phyloP scores from a whole-genome alignment of 768 basidiomycete species.

The Agaricus sinodeliciosus region DNA sequence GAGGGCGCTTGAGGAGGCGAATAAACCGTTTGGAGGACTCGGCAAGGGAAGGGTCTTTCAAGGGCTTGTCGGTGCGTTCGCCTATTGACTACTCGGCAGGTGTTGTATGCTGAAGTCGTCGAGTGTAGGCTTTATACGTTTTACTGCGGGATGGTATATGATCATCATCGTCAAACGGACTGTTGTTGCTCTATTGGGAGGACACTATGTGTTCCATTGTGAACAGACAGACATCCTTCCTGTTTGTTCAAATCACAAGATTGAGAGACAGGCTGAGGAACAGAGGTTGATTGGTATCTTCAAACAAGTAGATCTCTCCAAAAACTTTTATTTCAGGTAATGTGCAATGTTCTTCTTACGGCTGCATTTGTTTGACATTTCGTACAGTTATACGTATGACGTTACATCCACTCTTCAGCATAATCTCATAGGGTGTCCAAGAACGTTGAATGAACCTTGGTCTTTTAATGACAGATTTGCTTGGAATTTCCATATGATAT shows the following conservation, averaged over 20 bases:
- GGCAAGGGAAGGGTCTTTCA: constrained; percentile 75
- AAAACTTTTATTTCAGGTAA: constrained; percentile 99
- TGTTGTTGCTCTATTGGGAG: constrained; percentile 89
- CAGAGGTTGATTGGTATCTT: constrained; percentile 85
- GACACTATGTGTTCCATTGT: constrained; percentile 95
- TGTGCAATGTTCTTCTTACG: constrained; percentile 1
- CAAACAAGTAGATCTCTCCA: constrained; percentile 96
- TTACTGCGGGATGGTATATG: constrained; percentile 97
- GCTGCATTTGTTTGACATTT: constrained; percentile 2
- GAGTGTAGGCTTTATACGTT: constrained; percentile 78
- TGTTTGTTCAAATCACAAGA: constrained; percentile 69
- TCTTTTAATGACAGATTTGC: constrained; percentile 84
- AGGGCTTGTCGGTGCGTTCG: constrained; percentile 62
- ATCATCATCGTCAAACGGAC: constrained; percentile 85
- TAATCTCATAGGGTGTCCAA: constrained; percentile 65
- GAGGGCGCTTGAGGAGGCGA: constrained; percentile 95
- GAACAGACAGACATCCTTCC: constrained; percentile 85
- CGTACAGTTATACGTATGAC: constrained; percentile 86
- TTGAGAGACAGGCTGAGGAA: constrained; percentile 86
- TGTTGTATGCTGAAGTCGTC: neutral
- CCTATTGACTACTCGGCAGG: too few species aligned
- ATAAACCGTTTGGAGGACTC: constrained; percentile 80
- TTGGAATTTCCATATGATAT: constrained; percentile 91
- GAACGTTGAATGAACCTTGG: constrained; percentile 41
- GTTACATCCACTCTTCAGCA: constrained; percentile 92